Evolutionary conservation across 2,329 filamentous ascomycete species (phyloP), one percentile per base, ranked within the genome.

Genomic region (Colletotrichum musicola): DNA sequence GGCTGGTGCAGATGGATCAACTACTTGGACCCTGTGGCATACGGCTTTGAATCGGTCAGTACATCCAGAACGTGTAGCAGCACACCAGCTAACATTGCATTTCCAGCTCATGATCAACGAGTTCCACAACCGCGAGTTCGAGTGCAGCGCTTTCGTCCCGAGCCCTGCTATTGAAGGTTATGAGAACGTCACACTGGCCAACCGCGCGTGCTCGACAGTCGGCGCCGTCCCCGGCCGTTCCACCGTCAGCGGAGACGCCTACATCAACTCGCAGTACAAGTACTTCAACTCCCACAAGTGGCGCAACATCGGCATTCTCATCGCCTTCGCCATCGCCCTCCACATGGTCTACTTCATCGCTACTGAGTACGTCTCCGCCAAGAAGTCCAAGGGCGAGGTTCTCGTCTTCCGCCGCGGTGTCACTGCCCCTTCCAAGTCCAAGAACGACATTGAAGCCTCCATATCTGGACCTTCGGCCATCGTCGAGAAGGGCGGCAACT

Each of bases 41-140:
- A 92, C 72, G 84, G 87, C 1, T 93, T 92, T 71, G 91, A 93
- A 75, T 86, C 87, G 4, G 87, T 93, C 2, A 56, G 66, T 44
- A 3, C 16, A 10, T 14, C 10, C 13, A 7, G n/a, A 7, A 38
- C 1, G 14, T 14, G 22, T 16, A 4, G 2, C 18, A 18, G n/a
- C 7, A 20, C 18, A 47, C 16, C 16, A 13, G 20, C 4, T 4
- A 13, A 13, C 25, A 12, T 16, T 5, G 7, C 38, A 5, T 14
- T 2, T 13, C 4, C 2, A 68, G 62, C 66, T 68, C 2, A 80
- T 93, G 70, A 78, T 88, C 0, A 93, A 92, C 72, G 91, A 93
- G 73, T 85, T 85, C 84, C 71, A 86, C 57, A 82, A 82, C 30
- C 82, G 87, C 6, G 68, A 81, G 0, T 90, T 87, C 72, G 55